Evolutionary conservation across 2,329 filamentous ascomycete genomes (phyloP).

Genomic region (Botrytis fabae): DNA sequence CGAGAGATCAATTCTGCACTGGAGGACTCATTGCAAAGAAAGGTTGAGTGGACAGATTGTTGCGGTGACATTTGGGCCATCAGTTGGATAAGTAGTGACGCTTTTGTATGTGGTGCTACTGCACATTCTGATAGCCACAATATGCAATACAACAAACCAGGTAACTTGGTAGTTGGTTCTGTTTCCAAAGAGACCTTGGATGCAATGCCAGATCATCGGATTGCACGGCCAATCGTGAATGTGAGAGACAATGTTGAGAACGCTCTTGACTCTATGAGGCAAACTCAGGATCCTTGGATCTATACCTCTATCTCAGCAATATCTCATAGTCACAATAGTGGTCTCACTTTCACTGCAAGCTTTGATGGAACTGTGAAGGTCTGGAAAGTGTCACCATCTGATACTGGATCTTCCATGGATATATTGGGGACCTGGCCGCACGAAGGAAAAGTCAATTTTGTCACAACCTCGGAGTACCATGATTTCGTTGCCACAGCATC

Average conservation of each 20-base stretch:
- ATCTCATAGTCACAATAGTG: slow-evolving; percentile 51
- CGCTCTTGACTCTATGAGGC: slow-evolving; percentile 55
- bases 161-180: slow-evolving; percentile 60
- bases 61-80: slow-evolving; percentile 62
- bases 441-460: slow-evolving; percentile 62
- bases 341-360: slow-evolving; percentile 58
- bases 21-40: slow-evolving; percentile 54
- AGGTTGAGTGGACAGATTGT: slow-evolving; percentile 59
- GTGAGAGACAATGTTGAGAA: slow-evolving; percentile 51
- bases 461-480: slow-evolving; percentile 49
- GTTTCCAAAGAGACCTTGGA: slow-evolving; percentile 47
- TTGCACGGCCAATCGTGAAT: slow-evolving; percentile 52
- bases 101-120: slow-evolving; percentile 61
- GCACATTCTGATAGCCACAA: slow-evolving; percentile 63
- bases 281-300: slow-evolving; percentile 62
- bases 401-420: slow-evolving; percentile 46
- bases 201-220: slow-evolving; percentile 58
- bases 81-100: slow-evolving; percentile 54
- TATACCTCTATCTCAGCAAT: slow-evolving; percentile 65
- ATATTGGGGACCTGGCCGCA: slow-evolving; percentile 56
- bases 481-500: slow-evolving; percentile 60
- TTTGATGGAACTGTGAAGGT: slow-evolving; percentile 63
- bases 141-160: slow-evolving; percentile 66
- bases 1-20: slow-evolving; percentile 29
- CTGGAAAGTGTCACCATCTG: slow-evolving; percentile 49